phyloP scores from a whole-genome alignment of 306 rosid species.

The Myrica gale region DNA sequence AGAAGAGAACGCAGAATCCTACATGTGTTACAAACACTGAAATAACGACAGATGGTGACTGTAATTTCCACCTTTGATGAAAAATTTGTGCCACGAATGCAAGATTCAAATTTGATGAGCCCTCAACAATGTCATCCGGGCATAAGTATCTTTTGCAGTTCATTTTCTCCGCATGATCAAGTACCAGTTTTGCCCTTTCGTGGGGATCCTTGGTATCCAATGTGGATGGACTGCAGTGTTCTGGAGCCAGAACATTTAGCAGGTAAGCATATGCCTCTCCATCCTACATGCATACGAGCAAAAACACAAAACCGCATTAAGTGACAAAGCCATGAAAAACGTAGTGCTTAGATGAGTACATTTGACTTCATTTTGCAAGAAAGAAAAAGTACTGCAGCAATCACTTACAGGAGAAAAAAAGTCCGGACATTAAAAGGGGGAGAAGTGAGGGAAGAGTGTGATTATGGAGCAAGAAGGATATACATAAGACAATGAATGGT shows the following conservation, averaged over 20 bases:
- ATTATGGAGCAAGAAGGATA: background rate
- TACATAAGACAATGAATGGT: background rate
- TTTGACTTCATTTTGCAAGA: constrained; percentile 9
- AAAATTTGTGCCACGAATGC: constrained; percentile 95
- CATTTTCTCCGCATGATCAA: constrained; percentile 97
- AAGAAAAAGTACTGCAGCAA: constrained; percentile 2
- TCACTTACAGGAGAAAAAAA: background rate
- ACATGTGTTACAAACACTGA: background rate
- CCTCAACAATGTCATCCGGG: constrained; percentile 77
- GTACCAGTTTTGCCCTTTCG: constrained; percentile 73
- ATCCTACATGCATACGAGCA: constrained; percentile 46
- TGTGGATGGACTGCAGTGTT: constrained; percentile 69
- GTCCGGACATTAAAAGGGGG: background rate
- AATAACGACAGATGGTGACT: background rate
- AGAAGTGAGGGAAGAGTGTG: background rate
- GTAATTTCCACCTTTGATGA: constrained; percentile 66
- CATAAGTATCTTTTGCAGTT: constrained; percentile 84
- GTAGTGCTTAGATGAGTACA: constrained; percentile 17
- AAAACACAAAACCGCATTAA: constrained; percentile 16
- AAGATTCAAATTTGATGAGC: constrained; percentile 82
- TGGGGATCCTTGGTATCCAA: constrained; percentile 65
- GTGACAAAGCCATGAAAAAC: constrained; percentile 9
- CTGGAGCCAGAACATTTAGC: constrained; percentile 96
- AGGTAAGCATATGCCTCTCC: constrained; percentile 96
- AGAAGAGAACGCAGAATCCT: background rate